Base-by-base conservation (phyloP, 495 filamentous ascomycete genomes). In the Thermothielavioides terrestris region DNA sequence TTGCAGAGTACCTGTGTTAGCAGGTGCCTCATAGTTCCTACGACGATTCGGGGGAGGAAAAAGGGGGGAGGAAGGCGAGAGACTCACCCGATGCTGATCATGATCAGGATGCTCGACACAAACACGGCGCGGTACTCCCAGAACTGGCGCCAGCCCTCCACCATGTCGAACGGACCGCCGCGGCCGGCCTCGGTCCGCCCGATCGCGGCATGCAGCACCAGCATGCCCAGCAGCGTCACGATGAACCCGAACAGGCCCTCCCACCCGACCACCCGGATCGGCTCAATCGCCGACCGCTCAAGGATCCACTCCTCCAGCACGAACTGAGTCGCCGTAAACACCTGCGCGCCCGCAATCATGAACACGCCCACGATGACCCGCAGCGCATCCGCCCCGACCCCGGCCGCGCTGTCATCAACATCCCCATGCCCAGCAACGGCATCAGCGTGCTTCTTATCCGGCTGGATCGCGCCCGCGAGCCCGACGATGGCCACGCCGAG, bases 281-380 rank as follows among this genome's bases (percentile, higher is more conserved):
- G 89, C 54, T 94, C 88, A 61, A 97, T 83, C 8, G 78, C 78
- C 37, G 94, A 95, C 50, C 86, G 77, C 69, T 97, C 88, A 21
- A 98, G 74, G 40, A 98, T 87, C 74, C 82, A 89, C 68, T 98
- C 94, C 69, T 98, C 92, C 1, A 94, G 70, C 28, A 97, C 94
- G 56, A 96, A 98, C 67, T 98, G 92, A 3, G 87, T 83, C 1
- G 92, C 92, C 0, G 92, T 97, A 67, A 96, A 96, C 55, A 97
- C 88, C 72, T 98, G 92, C 0, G 91, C 92, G 0, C 81, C 82
- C 2, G 92, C 92, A 61, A 97, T 96, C 45, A 95, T 74, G 11
- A 88, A 66, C 3, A 98, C 83, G 27, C 94, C 92, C 28, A 95
- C 68, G 31, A 94, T 68, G 1, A 90, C 84, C 54, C 78, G 68